Percentiles rank a stretch among this genome's conserved stretches.
phyloP scores from a whole-genome alignment of 2,329 filamentous ascomycete species.

The Talaromyces verruculosus region DNA sequence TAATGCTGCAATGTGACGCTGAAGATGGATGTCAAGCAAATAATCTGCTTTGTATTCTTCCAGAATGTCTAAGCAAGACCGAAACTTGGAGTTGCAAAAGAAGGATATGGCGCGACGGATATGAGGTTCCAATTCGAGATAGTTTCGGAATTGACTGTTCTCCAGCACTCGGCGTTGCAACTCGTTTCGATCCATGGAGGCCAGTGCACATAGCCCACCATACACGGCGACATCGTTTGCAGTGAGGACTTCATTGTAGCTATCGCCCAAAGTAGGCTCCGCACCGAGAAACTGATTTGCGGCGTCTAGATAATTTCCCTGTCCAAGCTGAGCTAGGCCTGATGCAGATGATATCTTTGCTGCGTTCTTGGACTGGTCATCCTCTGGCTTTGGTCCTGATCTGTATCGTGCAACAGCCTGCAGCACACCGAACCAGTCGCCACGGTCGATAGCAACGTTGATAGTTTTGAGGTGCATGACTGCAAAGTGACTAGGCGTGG shows the following conservation, averaged over 20 bases:
- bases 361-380: slow-evolving; percentile 58
- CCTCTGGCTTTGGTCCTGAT: slow-evolving; percentile 54
- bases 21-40: slow-evolving; percentile 83
- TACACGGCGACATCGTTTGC: slow-evolving; percentile 91
- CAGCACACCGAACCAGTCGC: slow-evolving; percentile 71
- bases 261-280: slow-evolving; percentile 57
- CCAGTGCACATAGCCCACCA: slow-evolving; percentile 83
- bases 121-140: slow-evolving; percentile 89
- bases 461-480: slow-evolving; percentile 80
- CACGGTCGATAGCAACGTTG: slow-evolving; percentile 70
- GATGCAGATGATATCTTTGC: slow-evolving; percentile 65
- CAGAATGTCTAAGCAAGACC: slow-evolving; percentile 76
- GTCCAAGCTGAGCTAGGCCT: slow-evolving; percentile 62
- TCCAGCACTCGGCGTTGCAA: slow-evolving; percentile 76
- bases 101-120: slow-evolving; percentile 85
- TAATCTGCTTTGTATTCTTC: slow-evolving; percentile 82
- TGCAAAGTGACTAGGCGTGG: slow-evolving; percentile 75
- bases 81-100: slow-evolving; percentile 89
- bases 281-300: slow-evolving; percentile 69
- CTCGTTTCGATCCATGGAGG: slow-evolving; percentile 78
- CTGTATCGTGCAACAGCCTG: slow-evolving; percentile 60
- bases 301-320: slow-evolving; percentile 62
- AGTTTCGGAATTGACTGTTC: slow-evolving; percentile 76
- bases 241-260: slow-evolving; percentile 70
- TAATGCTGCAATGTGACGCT: slow-evolving; percentile 67